A percentile compares a stretch with the other conserved stretches of the same genome.
These are phyloP conservation scores for Taphrina betulina DNA, from an alignment of 1,139 yeast species.

Conservation along the genomic window DNA sequence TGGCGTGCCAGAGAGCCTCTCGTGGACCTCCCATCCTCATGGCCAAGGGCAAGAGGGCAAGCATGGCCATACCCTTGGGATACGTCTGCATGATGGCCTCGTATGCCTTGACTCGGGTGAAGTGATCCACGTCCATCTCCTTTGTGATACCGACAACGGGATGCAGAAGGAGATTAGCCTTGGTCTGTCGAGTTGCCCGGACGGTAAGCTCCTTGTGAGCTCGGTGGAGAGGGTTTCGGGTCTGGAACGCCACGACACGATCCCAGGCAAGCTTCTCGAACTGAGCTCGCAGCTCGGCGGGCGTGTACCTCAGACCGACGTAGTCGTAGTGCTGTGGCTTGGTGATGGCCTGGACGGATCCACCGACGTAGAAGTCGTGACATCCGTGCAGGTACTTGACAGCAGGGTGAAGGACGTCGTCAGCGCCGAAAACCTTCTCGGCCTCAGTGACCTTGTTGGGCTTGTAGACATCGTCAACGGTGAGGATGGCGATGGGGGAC, in stretches of 20 bases:
- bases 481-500: constrained; percentile 70
- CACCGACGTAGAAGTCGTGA: constrained; percentile 85
- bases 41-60: constrained; percentile 86
- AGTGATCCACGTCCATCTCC: constrained; percentile 98
- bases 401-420: constrained; percentile 94
- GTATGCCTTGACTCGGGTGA: constrained; percentile 93
- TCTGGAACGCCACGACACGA: constrained; percentile 93
- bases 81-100: constrained; percentile 86
- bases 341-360: constrained; percentile 76
- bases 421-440: constrained; percentile 79
- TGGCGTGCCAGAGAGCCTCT: constrained; percentile 98
- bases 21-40: constrained; percentile 99
- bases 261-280: constrained; percentile 81
- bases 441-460: constrained; percentile 84
- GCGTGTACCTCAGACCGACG: constrained; percentile 81
- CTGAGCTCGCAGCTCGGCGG: constrained; percentile 83
- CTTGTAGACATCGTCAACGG: constrained; percentile 68
- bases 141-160: constrained; percentile 97
- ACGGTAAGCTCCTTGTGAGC: constrained; percentile 96
- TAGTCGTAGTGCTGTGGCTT: constrained; percentile 90
- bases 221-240: constrained; percentile 98
- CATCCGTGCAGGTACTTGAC: constrained; percentile 66
- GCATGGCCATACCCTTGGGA: constrained; percentile 89
- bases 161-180: constrained; percentile 81
- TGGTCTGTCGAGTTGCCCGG: constrained; percentile 80